Percentiles rank a stretch among this genome's conserved stretches.
Evolutionary conservation across 176 grass and related monocot species (phyloP).

Genomic region (Otatea glauca): DNA sequence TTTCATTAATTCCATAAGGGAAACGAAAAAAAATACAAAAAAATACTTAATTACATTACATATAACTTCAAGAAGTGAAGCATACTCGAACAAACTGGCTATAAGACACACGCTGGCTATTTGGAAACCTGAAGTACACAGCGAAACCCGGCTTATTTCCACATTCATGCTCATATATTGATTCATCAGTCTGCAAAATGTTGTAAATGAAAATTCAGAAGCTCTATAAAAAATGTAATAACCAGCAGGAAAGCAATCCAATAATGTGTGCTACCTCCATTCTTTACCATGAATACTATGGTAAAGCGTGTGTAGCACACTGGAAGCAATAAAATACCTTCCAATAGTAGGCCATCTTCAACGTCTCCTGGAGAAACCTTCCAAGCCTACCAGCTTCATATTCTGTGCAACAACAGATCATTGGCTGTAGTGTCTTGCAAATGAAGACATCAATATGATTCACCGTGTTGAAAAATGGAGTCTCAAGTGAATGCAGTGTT

Average conservation of each 20-base stretch:
- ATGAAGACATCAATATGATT: constrained; percentile 95
- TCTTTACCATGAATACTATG: constrained; percentile 19
- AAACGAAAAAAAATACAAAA: constrained; percentile 5
- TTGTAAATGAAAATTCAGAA: constrained; percentile 43
- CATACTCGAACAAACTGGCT: constrained; percentile 81
- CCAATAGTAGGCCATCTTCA: constrained; percentile 97
- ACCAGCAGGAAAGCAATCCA: constrained; percentile 1
- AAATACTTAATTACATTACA: constrained; percentile 26
- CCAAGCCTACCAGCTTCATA: constrained; percentile 94
- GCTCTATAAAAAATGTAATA: constrained; percentile 38
- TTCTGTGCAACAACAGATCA: constrained; percentile 99
- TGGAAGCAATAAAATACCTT: constrained; percentile 67
- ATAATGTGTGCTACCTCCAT: constrained; percentile 6
- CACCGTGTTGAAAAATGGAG: constrained; percentile 92
- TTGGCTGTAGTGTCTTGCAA: constrained; percentile 93
- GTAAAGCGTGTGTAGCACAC: constrained; percentile 16
- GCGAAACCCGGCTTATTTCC: constrained; percentile 95
- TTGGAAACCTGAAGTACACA: constrained; percentile 81
- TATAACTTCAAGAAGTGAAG: constrained; percentile 49
- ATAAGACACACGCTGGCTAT: constrained; percentile 89
- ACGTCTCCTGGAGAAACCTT: constrained; percentile 92
- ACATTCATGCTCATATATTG: constrained; percentile 97
- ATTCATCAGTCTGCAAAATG: constrained; percentile 81
- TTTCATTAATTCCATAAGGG: not conserved
- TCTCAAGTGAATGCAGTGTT: constrained; percentile 82